Evolutionary conservation across 495 filamentous ascomycete genomes (phyloP).

Genomic region (Jackrogersella multiformis): DNA sequence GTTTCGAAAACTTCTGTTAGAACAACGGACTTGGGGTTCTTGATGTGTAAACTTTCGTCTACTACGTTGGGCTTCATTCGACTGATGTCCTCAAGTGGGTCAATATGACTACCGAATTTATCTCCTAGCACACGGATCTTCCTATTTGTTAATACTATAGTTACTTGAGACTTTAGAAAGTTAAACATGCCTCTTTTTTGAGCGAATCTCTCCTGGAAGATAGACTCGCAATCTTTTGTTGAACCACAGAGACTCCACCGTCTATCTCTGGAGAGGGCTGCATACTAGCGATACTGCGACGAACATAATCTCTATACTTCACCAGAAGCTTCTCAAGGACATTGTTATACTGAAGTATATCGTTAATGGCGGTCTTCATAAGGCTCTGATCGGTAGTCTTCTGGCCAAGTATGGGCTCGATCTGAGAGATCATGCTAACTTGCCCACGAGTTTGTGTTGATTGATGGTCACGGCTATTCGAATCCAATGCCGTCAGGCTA

Average conservation of each 20-base stretch:
- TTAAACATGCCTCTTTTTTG: constrained; percentile 15
- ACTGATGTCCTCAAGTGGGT: background rate
- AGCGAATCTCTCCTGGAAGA: constrained; percentile 18
- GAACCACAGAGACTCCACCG: background rate
- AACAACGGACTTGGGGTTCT: constrained; percentile 2
- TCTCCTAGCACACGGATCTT: constrained; percentile 25
- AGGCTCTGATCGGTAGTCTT: constrained; percentile 11
- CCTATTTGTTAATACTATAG: constrained; percentile 4
- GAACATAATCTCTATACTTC: constrained; percentile 35
- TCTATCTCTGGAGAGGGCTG: background rate
- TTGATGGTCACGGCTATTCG: background rate
- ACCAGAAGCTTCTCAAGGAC: constrained; percentile 26
- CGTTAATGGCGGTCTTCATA: constrained; percentile 17
- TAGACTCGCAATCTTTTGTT: constrained; percentile 23
- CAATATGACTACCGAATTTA: constrained; percentile 7
- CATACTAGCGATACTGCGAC: constrained; percentile 15
- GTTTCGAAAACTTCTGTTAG: constrained; percentile 17
- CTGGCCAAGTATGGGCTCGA: constrained; percentile 3
- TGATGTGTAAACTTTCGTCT: background rate
- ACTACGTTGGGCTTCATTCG: background rate
- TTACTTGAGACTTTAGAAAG: background rate
- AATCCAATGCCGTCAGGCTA: constrained; percentile 10
- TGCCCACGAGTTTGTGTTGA: background rate
- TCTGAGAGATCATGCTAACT: constrained; percentile 10
- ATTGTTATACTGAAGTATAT: constrained; percentile 35